Conservation (phyloP, 768 basidiomycete species). For the Termitomyces sp. region DNA sequence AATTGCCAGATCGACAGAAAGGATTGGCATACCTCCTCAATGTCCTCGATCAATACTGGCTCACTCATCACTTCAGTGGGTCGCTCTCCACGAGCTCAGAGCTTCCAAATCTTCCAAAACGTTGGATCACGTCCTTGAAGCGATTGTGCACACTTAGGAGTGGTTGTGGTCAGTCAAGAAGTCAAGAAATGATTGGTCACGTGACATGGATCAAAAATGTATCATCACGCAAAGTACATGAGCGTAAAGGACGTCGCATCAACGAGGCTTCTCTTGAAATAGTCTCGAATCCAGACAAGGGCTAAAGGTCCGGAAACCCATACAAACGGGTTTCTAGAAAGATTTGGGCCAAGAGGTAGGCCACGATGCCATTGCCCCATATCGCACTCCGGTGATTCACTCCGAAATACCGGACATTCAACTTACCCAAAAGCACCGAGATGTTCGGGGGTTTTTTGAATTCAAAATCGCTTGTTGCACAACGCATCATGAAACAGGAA, state of each 20-base stretch:
- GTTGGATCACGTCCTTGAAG: background rate
- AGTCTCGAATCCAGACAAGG: too few species aligned
- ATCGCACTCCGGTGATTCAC: background rate
- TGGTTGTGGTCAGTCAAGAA: too few species aligned
- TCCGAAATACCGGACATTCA: too few species aligned
- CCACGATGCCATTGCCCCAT: background rate
- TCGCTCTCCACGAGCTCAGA: background rate
- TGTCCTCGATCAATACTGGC: constrained; percentile 18
- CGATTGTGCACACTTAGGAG: background rate
- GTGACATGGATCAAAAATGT: background rate
- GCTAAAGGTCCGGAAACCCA: too few species aligned
- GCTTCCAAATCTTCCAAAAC: background rate
- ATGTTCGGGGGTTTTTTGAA: too few species aligned
- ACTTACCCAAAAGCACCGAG: too few species aligned
- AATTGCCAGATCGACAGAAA: background rate
- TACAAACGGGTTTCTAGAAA: too few species aligned
- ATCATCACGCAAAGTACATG: too few species aligned
- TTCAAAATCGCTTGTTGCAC: background rate
- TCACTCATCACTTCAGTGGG: constrained; percentile 5
- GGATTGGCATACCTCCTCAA: constrained; percentile 22
- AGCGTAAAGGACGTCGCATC: too few species aligned
- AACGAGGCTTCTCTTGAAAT: too few species aligned
- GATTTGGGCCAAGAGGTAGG: background rate
- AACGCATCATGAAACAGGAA: background rate
- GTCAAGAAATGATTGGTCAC: background rate